Evolutionary conservation across 139 green algal species (phyloP).

Genomic region (Ostreobium quekettii): DNA sequence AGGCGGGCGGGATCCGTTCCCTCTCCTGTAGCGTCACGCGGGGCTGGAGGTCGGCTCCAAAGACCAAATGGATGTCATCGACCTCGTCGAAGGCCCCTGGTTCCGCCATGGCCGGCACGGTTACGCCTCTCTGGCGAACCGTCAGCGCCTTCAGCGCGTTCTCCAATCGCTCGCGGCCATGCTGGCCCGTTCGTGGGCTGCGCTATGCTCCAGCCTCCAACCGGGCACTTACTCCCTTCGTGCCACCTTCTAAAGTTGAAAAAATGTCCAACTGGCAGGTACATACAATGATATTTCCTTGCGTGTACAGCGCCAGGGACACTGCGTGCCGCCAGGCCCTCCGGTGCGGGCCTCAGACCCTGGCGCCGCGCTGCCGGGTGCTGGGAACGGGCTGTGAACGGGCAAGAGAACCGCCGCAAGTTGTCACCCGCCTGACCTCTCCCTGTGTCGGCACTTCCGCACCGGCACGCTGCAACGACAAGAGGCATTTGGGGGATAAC

Average conservation of each 20-base stretch:
- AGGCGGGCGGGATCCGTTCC: not conserved
- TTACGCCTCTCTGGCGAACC: too few species aligned
- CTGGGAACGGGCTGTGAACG: too few species aligned
- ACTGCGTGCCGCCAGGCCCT: too few species aligned
- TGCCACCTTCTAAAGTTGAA: too few species aligned
- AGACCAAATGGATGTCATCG: not conserved
- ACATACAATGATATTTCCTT: too few species aligned
- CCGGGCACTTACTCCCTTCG: too few species aligned
- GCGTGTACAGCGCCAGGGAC: too few species aligned
- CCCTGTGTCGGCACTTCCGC: not conserved
- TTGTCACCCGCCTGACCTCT: not conserved
- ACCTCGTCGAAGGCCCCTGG: not conserved
- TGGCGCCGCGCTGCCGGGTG: too few species aligned
- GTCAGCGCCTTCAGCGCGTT: not conserved
- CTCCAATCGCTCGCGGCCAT: not conserved
- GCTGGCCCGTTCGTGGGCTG: not conserved
- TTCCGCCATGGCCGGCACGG: not conserved
- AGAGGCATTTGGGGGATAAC: not conserved
- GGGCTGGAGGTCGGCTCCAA: not conserved
- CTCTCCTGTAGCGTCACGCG: not conserved
- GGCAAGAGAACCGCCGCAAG: not conserved
- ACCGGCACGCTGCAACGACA: not conserved
- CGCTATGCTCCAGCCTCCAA: not conserved
- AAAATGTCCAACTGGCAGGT: too few species aligned
- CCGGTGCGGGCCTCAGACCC: too few species aligned